Percentiles rank a stretch among this genome's conserved stretches.
Evolutionary conservation across 164 flowering plant species (phyloP).

Genomic region (Magnolia officinalis): DNA sequence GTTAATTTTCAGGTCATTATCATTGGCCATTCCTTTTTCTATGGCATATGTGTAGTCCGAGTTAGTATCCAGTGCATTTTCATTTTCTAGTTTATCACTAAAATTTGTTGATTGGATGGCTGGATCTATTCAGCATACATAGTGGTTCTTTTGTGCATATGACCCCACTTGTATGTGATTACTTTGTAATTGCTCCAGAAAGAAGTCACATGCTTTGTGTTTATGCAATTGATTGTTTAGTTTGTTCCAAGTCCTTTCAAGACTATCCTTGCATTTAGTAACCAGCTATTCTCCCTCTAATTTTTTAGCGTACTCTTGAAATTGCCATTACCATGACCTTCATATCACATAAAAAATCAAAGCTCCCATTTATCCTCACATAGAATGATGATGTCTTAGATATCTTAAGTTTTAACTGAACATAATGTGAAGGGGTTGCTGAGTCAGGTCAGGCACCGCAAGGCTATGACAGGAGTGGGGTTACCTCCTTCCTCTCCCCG

Average conservation of each 20-base stretch:
- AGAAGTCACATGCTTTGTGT: background rate
- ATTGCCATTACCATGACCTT: too few relatives aligned
- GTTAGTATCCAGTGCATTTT: background rate
- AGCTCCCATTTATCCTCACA: too few relatives aligned
- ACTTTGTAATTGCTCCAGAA: background rate
- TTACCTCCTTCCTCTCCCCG: too few relatives aligned
- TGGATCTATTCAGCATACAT: background rate
- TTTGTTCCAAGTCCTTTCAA: background rate
- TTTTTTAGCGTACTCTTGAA: background rate
- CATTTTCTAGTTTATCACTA: background rate
- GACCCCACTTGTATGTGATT: background rate
- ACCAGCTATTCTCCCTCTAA: too few relatives aligned
- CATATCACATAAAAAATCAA: too few relatives aligned
- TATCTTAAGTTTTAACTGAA: too few relatives aligned
- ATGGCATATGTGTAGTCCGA: background rate
- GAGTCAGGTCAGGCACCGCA: too few relatives aligned
- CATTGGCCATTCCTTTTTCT: background rate
- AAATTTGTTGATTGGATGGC: background rate
- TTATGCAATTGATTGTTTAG: constrained; percentile 1
- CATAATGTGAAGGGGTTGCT: too few relatives aligned
- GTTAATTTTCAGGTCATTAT: background rate
- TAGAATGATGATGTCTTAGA: too few relatives aligned
- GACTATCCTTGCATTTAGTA: background rate
- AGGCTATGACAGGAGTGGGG: too few relatives aligned
- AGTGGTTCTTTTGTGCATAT: background rate